Base-by-base conservation (phyloP, 2,329 filamentous ascomycete species). In the Daldinia sp. region DNA sequence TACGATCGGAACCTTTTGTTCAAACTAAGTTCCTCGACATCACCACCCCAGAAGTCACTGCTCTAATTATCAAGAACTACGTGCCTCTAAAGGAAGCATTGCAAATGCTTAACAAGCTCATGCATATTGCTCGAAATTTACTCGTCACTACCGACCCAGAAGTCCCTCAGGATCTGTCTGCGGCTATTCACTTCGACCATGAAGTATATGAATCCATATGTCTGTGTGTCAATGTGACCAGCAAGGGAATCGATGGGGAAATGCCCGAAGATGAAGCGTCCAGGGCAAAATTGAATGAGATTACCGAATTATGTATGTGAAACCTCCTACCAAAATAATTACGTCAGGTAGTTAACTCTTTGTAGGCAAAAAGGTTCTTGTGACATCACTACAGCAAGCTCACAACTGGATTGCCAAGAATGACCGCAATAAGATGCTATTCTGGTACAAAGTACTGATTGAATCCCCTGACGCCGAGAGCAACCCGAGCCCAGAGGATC, bases 351-450 rank as follows among this genome's bases (percentile, higher is more conserved):
- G 28, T 28, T 72, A 50, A 67, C 41, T 54, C 23, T 46, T 3
- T 42, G 1, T 60, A 90, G 88, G 89, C 77, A 91, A 91, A 72
- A 90, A 90, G 74, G 80, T 91, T 1, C 81, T 91, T 1, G 88
- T 91, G 1, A 90, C 89, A 0, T 88, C 87, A 2, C 79, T 91
- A 12, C 89, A 91, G 73, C 88, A 91, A 76, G 87, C 88, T 1
- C 89, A 91, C 72, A 91, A 91, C 76, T 90, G 89, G 88, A 89
- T 88, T 0, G 88, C 89, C 63, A 90, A 90, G 68, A 89, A 91
- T 73, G 89, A 91, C 74, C 82, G 89, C 39, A 90, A 90, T 78
- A 91, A 91, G 76, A 91, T 90, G 88, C 84, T 86, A 0, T 91
- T 91, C 67, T 91, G 89, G 89, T 87, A 87, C 63, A 87, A 89